Evolutionary conservation across 1,139 yeast species (phyloP), one percentile per base, ranked within the genome.

Genomic region (Kluyveromyces marxianus): DNA sequence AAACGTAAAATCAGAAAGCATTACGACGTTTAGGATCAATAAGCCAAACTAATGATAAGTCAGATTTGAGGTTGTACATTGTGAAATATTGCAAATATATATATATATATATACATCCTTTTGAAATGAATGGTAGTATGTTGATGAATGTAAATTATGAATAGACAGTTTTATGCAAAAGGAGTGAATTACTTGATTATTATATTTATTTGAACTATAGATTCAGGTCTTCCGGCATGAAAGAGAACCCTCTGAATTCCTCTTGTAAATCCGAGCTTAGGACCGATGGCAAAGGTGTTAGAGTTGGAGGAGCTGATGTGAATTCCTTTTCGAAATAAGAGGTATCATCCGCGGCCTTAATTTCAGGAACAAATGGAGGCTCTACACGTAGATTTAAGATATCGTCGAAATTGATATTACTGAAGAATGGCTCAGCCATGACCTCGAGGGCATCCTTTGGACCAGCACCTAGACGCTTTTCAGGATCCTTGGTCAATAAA

Each of bases 201-300:
- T 14, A 14, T 14, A 14, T 2, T 14, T 14, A 14, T 14, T 14
- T 14, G 21, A 14, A 14, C 52, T 44, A 63, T 34, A 63, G 45
- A 39, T 56, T 62, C 34, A 63, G 47, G 41, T 62, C 86, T 38
- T 84, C 95, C 38, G 87, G 79, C 60, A 88, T 79, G 64, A 88
- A 92, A 1, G 97, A 87, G 68, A 92, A 92, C 3, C 98, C 98
- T 59, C 97, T 80, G 75, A 92, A 92, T 69, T 88, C 95, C 60
- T 92, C 97, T 72, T 92, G 98, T 81, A 86, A 84, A 38, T 82
- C 81, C 1, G 94, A 80, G 14, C 95, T 84, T 62, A 92, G 74
- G 3, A 86, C 82, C 21, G 96, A 83, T 50, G 87, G 92, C 42
- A 92, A 92, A 1, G 98, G 98, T 0, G 98, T 92, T 66, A 92